Evolutionary conservation across 148 eudicot genomes (phyloP).

Genomic region (Rhododendron kiyosumense): DNA sequence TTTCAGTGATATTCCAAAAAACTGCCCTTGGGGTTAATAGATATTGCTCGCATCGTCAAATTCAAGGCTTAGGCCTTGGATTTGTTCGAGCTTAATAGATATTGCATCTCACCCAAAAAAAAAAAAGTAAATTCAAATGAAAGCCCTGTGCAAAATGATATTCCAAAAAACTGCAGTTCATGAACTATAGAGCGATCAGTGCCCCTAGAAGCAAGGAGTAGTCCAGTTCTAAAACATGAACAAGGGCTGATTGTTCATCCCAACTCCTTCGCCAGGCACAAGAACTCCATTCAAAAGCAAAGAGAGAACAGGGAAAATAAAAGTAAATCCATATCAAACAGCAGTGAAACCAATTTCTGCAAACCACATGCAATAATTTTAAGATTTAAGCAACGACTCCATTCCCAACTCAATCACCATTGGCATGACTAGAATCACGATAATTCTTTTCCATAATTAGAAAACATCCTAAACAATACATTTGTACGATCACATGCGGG

Average conservation of each 20-base stretch:
- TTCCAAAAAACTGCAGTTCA: background rate
- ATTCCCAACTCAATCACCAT: background rate
- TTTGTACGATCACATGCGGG: background rate
- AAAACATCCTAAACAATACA: background rate
- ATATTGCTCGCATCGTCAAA: too few relatives aligned
- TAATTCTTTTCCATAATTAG: background rate
- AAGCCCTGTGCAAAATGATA: too few relatives aligned
- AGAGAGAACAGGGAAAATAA: background rate
- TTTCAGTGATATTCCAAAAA: too few relatives aligned
- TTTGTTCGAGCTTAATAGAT: too few relatives aligned
- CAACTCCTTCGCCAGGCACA: too few relatives aligned
- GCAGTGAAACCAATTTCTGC: background rate
- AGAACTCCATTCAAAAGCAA: background rate
- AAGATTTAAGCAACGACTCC: background rate
- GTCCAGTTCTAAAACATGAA: background rate
- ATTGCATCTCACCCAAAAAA: too few relatives aligned
- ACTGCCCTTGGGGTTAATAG: too few relatives aligned
- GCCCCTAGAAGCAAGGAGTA: slow-evolving; percentile 3
- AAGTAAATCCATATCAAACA: background rate
- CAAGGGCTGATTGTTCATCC: too few relatives aligned
- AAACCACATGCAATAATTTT: background rate
- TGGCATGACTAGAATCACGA: background rate
- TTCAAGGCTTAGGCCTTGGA: too few relatives aligned
- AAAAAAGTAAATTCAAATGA: too few relatives aligned
- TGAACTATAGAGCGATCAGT: background rate